A percentile compares a stretch with the other conserved stretches of the same genome.
phyloP scores from a whole-genome alignment of 768 basidiomycete genomes.

The Heimioporus sp. region DNA sequence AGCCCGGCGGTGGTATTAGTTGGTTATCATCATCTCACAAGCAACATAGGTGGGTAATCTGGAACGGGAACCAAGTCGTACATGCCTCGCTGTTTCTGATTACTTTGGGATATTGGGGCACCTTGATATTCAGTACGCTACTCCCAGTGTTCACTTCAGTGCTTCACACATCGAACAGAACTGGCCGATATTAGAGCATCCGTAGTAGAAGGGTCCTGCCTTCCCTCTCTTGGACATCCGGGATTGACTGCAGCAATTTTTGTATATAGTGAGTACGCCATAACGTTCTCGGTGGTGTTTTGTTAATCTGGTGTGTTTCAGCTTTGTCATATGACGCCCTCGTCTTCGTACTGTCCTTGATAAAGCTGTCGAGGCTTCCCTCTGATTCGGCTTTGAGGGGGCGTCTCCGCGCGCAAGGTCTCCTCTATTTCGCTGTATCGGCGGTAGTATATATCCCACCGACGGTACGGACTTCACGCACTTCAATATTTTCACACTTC shows the following conservation, averaged over 20 bases:
- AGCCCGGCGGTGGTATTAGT: neutral
- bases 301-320: constrained; percentile 1
- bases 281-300: neutral
- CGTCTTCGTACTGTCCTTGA: constrained; percentile 13
- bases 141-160: neutral
- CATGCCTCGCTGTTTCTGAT: neutral
- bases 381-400: constrained; percentile 10
- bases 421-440: constrained; percentile 16
- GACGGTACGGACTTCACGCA: neutral
- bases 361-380: constrained; percentile 11
- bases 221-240: neutral
- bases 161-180: constrained; percentile 1
- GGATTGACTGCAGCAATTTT: constrained; percentile 1
- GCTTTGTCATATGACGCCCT: constrained; percentile 21
- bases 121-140: constrained; percentile 4
- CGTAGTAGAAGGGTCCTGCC: constrained; percentile 2
- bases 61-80: constrained; percentile 7
- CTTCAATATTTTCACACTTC: neutral
- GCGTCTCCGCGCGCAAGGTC: constrained; percentile 14
- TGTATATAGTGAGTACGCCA: constrained; percentile 15
- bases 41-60: constrained; percentile 14
- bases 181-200: neutral
- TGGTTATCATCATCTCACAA: neutral
- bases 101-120: constrained; percentile 11
- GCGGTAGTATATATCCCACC: constrained; percentile 10